phyloP scores from a whole-genome alignment of 2,329 filamentous ascomycete species.

The Microsporum ferrugineum region DNA sequence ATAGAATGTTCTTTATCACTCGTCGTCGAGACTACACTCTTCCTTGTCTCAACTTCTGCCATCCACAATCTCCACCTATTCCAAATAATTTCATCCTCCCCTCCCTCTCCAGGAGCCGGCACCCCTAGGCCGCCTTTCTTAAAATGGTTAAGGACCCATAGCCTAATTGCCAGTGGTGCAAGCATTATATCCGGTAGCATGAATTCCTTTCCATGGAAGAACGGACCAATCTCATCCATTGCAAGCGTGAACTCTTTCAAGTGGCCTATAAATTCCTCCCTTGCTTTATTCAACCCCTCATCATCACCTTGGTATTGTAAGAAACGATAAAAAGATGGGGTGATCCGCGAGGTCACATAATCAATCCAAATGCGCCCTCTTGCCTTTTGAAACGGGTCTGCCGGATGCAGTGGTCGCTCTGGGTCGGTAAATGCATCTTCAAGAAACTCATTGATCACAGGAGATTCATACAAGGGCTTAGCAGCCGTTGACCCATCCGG shows the following conservation, averaged over 20 bases:
- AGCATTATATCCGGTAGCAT: conserved; percentile 58
- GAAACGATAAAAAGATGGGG: conserved; percentile 58
- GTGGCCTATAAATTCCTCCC: conserved; percentile 47
- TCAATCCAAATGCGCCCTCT: conserved; percentile 62
- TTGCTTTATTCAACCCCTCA: conserved; percentile 33
- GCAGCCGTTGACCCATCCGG: conserved; percentile 17
- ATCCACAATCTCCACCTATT: conserved; percentile 54
- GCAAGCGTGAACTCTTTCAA: conserved; percentile 51
- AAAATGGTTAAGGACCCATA: conserved; percentile 66
- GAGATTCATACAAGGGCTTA: conserved; percentile 61
- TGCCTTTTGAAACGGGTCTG: conserved; percentile 53
- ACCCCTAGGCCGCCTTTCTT: conserved; percentile 47
- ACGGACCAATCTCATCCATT: conserved; percentile 53
- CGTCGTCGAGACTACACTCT: conserved; percentile 56
- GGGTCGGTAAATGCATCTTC: conserved; percentile 55
- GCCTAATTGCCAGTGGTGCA: conserved; percentile 59
- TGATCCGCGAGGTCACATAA: conserved; percentile 54
- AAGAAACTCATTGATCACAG: conserved; percentile 62
- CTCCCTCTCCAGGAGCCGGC: conserved; percentile 37
- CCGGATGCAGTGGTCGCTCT: conserved; percentile 45
- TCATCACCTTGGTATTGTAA: conserved; percentile 35
- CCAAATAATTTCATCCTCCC: conserved; percentile 50
- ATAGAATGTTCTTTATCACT: conserved; percentile 58
- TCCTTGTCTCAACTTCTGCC: conserved; percentile 45
- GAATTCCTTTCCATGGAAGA: conserved; percentile 54